phyloP scores from a whole-genome alignment of 345 rosid genomes.

The Corchorus capsularis region DNA sequence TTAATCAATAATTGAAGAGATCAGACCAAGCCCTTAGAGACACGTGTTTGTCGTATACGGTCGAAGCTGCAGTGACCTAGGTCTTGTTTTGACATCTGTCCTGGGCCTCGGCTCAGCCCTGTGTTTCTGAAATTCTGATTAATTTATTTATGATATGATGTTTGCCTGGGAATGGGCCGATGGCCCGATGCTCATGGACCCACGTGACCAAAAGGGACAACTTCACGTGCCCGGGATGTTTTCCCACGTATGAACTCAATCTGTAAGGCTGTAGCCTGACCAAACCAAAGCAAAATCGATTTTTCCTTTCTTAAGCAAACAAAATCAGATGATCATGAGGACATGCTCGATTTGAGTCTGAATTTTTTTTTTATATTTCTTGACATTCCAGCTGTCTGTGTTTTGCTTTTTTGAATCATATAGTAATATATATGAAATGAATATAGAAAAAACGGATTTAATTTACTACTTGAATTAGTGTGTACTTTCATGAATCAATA shows the following conservation, averaged over 20 bases:
- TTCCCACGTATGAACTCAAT: neutral
- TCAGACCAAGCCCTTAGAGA: conserved; percentile 45
- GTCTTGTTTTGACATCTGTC: conserved; percentile 13
- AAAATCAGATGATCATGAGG: neutral
- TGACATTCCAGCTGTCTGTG: neutral
- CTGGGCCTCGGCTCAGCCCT: neutral
- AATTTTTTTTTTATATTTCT: no score
- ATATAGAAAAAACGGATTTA: no score
- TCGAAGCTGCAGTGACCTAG: neutral
- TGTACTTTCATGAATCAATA: neutral
- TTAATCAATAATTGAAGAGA: neutral
- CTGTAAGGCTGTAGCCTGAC: neutral
- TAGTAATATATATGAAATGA: no score
- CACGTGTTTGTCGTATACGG: conserved; percentile 55
- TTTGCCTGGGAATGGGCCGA: neutral
- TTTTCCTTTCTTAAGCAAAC: neutral
- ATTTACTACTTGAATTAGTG: neutral
- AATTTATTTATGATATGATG: no score
- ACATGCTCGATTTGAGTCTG: neutral
- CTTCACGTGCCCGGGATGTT: conserved; percentile 37
- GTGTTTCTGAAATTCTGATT: neutral
- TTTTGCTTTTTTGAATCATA: no score
- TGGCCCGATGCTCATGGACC: conserved; percentile 16
- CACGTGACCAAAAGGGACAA: conserved; percentile 24
- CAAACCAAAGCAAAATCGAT: neutral